Conservation (phyloP, 23 red algal species). For the Pyropia haitanensis region DNA sequence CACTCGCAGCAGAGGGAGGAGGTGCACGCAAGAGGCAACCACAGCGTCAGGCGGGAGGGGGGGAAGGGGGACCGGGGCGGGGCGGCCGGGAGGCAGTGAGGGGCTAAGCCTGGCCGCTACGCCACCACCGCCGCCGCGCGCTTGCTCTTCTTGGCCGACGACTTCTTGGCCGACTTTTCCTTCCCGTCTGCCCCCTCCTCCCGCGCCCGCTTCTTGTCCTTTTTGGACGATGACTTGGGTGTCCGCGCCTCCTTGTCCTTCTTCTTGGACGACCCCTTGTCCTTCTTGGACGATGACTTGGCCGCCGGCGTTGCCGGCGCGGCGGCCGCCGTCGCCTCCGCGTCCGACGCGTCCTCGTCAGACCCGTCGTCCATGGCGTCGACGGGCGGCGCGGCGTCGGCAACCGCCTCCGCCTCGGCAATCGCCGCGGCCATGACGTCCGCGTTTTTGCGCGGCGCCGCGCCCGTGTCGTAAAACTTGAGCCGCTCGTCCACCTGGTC, state of each 20-base stretch:
- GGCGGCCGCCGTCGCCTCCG: neutral
- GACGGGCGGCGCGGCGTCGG: slow-evolving; percentile 4
- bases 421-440: slow-evolving; percentile 77
- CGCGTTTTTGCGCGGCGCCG: slow-evolving; percentile 67
- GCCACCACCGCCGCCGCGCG: too few species aligned
- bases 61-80: too few species aligned
- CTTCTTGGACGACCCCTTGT: slow-evolving; percentile 35
- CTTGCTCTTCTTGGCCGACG: neutral
- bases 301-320: slow-evolving; percentile 7
- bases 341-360: slow-evolving; percentile 20
- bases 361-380: slow-evolving; percentile 1
- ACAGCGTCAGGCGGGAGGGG: too few species aligned
- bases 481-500: slow-evolving; percentile 93
- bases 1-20: too few species aligned
- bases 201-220: slow-evolving; percentile 42
- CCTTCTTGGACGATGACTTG: slow-evolving; percentile 48
- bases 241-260: slow-evolving; percentile 35
- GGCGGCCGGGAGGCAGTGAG: too few species aligned
- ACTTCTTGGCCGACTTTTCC: neutral
- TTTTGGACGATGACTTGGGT: slow-evolving; percentile 12
- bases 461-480: slow-evolving; percentile 78
- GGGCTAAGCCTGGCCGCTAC: too few species aligned
- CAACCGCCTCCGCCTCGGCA: slow-evolving; percentile 36
- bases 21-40: too few species aligned
- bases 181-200: slow-evolving; percentile 4